phyloP scores from a whole-genome alignment of 2,329 filamentous ascomycete genomes.

The Diaporthe citri region DNA sequence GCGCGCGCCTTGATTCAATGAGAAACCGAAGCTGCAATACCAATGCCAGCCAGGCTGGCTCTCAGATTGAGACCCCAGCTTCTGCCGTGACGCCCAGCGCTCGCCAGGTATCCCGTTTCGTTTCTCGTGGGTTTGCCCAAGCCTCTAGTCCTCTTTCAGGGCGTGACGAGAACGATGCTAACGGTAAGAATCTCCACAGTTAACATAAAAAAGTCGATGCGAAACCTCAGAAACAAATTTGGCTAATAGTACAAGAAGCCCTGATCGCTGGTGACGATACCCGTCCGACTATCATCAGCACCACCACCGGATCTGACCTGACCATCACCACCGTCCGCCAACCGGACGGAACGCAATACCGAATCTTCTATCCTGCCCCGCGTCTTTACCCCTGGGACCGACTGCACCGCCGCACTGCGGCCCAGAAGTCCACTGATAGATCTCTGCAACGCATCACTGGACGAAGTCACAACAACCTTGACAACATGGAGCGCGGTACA shows the following conservation, averaged over 20 bases:
- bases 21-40: constrained; percentile 24
- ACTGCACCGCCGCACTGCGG: constrained; percentile 29
- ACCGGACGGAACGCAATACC: constrained; percentile 31
- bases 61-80: constrained; percentile 2
- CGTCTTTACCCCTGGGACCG: constrained; percentile 46
- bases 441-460: constrained; percentile 35
- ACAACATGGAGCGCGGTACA: constrained; percentile 41
- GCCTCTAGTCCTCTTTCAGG: constrained; percentile 28
- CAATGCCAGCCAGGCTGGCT: constrained; percentile 34
- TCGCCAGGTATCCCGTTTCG: constrained; percentile 26
- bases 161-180: constrained; percentile 6
- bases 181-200: constrained; percentile 31
- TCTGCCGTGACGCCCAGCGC: constrained; percentile 18
- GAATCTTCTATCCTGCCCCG: constrained; percentile 33
- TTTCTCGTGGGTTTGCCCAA: constrained; percentile 36
- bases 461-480: constrained; percentile 23
- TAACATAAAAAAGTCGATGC: not conserved
- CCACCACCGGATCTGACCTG: constrained; percentile 32
- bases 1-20: constrained; percentile 33
- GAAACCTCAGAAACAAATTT: not conserved
- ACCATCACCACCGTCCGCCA: constrained; percentile 34
- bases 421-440: constrained; percentile 35
- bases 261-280: constrained; percentile 6
- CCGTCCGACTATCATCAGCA: constrained; percentile 36
- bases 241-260: constrained; percentile 27